These are phyloP conservation scores for Puccinia hordei DNA, from an alignment of 1,284 basidiomycete species.

Conservation along the genomic window DNA sequence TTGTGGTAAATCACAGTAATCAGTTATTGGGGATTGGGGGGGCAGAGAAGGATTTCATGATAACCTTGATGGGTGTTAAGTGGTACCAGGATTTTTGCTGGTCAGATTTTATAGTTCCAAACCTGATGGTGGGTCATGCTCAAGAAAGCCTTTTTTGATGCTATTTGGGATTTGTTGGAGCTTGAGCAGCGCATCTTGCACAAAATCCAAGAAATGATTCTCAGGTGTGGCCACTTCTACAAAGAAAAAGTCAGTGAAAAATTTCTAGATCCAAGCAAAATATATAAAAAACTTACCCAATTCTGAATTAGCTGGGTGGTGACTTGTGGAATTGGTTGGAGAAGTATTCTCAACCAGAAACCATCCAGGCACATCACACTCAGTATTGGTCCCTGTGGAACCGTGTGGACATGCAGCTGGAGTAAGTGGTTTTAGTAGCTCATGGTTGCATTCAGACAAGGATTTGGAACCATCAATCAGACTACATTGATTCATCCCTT, in stretches of 20 bases:
- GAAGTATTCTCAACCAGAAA: not conserved
- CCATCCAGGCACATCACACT: not conserved
- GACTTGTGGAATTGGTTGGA: not conserved
- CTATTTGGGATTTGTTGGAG: not conserved
- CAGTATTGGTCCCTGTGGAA: not conserved
- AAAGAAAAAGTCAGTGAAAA: not conserved
- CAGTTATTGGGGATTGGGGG: too few species aligned
- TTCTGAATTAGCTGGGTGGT: not conserved
- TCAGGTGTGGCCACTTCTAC: not conserved
- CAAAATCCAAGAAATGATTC: not conserved
- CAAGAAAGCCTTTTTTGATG: not conserved
- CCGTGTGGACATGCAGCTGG: not conserved
- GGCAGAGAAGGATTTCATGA: too few species aligned
- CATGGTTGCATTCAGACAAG: not conserved
- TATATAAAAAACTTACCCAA: not conserved
- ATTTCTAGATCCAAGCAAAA: not conserved
- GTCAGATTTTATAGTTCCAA: too few species aligned
- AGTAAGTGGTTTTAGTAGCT: not conserved
- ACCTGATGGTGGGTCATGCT: not conserved
- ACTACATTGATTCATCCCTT: not conserved
- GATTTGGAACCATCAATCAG: not conserved
- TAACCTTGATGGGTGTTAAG: not conserved
- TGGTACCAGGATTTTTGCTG: not conserved
- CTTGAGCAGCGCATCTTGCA: slow-evolving; percentile 4
- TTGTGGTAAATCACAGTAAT: too few species aligned